Percentiles rank a stretch among this genome's conserved stretches.
phyloP scores from a whole-genome alignment of 306 rosid genomes.

The Prinsepia uniflora region DNA sequence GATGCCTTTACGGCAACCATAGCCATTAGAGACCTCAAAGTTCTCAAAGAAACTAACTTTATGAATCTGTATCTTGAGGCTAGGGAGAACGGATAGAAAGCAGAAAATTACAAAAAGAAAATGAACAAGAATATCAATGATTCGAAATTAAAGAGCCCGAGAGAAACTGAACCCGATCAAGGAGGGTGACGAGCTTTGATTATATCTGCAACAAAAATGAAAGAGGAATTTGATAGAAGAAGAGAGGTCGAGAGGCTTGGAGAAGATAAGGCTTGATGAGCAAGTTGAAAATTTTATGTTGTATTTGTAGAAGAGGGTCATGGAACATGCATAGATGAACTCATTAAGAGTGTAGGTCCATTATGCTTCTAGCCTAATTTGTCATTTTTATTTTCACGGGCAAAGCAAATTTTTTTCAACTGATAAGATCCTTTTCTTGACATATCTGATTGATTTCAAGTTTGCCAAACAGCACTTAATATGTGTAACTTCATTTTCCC shows the following conservation, averaged over 20 bases:
- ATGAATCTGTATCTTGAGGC: slow-evolving; percentile 20
- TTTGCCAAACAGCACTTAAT: background rate
- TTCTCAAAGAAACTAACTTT: background rate
- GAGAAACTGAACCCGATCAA: slow-evolving; percentile 26
- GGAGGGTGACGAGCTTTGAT: background rate
- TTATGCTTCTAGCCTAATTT: slow-evolving; percentile 33
- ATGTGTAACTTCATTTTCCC: background rate
- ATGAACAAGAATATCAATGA: slow-evolving; percentile 17
- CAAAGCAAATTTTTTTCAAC: background rate
- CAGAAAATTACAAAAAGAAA: slow-evolving; percentile 35
- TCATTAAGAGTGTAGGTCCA: slow-evolving; percentile 53
- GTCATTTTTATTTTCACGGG: slow-evolving; percentile 22
- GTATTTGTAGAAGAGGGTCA: slow-evolving; percentile 41
- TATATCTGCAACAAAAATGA: background rate
- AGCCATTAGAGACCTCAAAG: slow-evolving; percentile 17
- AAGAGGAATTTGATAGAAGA: background rate
- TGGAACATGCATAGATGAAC: slow-evolving; percentile 31
- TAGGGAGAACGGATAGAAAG: slow-evolving; percentile 21
- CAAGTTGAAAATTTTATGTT: slow-evolving; percentile 26
- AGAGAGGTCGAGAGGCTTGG: slow-evolving; percentile 22
- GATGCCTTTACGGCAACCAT: slow-evolving; percentile 43
- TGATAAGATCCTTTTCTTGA: background rate
- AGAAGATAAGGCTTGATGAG: slow-evolving; percentile 21
- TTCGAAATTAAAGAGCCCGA: background rate
- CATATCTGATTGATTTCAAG: background rate